Base-by-base conservation (phyloP, 306 rosid genomes). In the Amphicarpaea edgeworthii region DNA sequence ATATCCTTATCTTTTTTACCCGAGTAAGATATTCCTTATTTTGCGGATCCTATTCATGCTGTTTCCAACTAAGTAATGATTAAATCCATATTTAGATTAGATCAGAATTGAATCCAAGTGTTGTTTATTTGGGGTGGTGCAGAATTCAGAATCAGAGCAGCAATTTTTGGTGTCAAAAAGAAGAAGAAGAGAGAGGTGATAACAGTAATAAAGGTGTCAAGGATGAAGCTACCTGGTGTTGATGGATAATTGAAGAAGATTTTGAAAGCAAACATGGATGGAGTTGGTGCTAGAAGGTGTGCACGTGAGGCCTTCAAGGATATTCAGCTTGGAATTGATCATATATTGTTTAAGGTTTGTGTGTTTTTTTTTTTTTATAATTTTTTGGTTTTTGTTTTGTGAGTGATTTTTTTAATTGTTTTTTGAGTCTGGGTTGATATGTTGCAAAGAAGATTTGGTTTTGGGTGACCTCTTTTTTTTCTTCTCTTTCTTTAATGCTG, bases 221-320 rank as follows among this genome's bases (percentile, higher is more conserved):
- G 7, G 0, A 67, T 47, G 82, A 83, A 59, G 84, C 49, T 93
- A 41, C 83, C 64, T 0, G 97, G 93, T 17, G 89, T 93, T 8
- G 83, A 70, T 16, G 83, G 42, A 47, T 83, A 87, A 46, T 69
- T 90, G 88, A 90, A 83, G 60, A 88, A 79, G 88, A 81, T 93
- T 81, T 67, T 88, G 73, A 82, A 85, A 58, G 82, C 91, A 55
- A 82, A 86, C 2, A 88, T 87, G 97, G 97, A 91, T 59, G 82
- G 86, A 79, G 98, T 77, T 1, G 70, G 85, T 0, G 83, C 97
- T 71, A 90, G 98, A 88, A 88, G 91, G 64, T 85, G 85, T 17
- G 97, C 93, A 63, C 92, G 98, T 38, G 89, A 88, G 68, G 88
- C 96, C 58, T 85, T 93, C 68, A 93, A 88, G 88, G 87, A 83